phyloP scores from a whole-genome alignment of 441 rosid genomes.

The Croton setiger region DNA sequence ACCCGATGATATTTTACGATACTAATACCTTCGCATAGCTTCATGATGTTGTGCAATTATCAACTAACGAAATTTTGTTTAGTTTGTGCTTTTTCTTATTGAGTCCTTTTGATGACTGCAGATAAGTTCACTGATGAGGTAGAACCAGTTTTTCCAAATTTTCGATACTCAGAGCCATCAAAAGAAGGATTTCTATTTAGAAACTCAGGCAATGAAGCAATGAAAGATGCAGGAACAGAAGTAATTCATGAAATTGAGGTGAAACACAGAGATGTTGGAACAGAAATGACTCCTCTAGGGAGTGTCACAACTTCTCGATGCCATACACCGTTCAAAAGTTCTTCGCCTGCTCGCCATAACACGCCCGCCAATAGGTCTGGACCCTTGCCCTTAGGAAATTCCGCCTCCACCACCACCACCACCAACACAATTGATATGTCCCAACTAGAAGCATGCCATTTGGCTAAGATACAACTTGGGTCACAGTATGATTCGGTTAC shows the following conservation, averaged over 20 bases:
- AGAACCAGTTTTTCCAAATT: slow-evolving; percentile 46
- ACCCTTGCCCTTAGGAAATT: slow-evolving; percentile 46
- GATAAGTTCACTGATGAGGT: slow-evolving; percentile 80
- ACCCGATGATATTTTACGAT: neutral
- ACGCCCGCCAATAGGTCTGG: slow-evolving; percentile 90
- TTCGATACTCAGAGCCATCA: slow-evolving; percentile 50
- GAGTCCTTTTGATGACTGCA: slow-evolving; percentile 26
- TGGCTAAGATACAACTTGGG: slow-evolving; percentile 73
- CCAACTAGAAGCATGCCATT: slow-evolving; percentile 58
- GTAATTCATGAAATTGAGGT: slow-evolving; percentile 43
- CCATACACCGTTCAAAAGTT: slow-evolving; percentile 61
- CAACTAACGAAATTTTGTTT: neutral
- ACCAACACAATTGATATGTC: slow-evolving; percentile 47
- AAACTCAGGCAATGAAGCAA: slow-evolving; percentile 39
- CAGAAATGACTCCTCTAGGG: slow-evolving; percentile 93
- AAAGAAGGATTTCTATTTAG: slow-evolving; percentile 76
- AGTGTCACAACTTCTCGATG: slow-evolving; percentile 79
- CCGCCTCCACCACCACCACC: slow-evolving; percentile 20
- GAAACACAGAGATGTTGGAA: slow-evolving; percentile 76
- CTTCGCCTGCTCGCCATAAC: slow-evolving; percentile 88
- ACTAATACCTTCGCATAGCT: neutral
- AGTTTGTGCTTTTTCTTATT: slow-evolving; percentile 1
- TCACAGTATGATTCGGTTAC: slow-evolving; percentile 59
- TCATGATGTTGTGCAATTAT: neutral
- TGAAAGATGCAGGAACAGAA: slow-evolving; percentile 51